Base-by-base conservation (phyloP, 2,329 filamentous ascomycete species). In the Scedosporium aurantiacum region DNA sequence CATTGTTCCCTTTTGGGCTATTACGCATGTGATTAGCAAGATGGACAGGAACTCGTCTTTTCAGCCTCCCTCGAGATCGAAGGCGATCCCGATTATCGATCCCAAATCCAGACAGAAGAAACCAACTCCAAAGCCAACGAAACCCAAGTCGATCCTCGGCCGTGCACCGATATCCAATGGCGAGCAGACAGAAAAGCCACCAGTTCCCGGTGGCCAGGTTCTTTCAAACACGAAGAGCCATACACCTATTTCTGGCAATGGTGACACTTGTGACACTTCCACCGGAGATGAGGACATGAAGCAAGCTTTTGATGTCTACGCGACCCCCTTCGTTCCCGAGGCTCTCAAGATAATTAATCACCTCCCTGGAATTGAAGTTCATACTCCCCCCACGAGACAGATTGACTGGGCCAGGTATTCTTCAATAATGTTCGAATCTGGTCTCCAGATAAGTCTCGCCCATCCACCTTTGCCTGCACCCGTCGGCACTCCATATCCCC, bases 261-360 rank as follows among this genome's bases (percentile, higher is more conserved):
- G 32, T 3, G 6, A 10, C 32, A 12, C n/a, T n/a, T n/a, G 45
- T 23, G 21, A 50, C 45, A 18, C 45, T 7, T 23, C 45, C n/a
- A 21, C 6, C 4, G 45, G 54, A 40, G 54, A 57, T 8, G 58
- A 60, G n/a, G 27, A 40, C 5, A 50, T 43, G 12, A 41, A 43
- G 18, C 8, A 47, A 14, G 58, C 27, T 5, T 60, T 60, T 21
- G 58, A 60, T 40, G 58, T 60, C 14, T 60, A 60, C 18, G 58
- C 58, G n/a, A 60, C 58, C 4, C 58, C 58, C 1, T 60, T 60
- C n/a, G 58, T 60, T 6, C 58, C 58, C n/a, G 58, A 60, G 47
- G 40, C 58, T 10, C 23, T 54, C 28, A 60, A 25, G 47, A 8
- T 60, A 28, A 54, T 60, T 28, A 60, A 55, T 18, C 21, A 10